These are phyloP conservation scores for Hymenoscyphus scutula DNA, from an alignment of 2,329 filamentous ascomycete genomes.

Conservation along the genomic window DNA sequence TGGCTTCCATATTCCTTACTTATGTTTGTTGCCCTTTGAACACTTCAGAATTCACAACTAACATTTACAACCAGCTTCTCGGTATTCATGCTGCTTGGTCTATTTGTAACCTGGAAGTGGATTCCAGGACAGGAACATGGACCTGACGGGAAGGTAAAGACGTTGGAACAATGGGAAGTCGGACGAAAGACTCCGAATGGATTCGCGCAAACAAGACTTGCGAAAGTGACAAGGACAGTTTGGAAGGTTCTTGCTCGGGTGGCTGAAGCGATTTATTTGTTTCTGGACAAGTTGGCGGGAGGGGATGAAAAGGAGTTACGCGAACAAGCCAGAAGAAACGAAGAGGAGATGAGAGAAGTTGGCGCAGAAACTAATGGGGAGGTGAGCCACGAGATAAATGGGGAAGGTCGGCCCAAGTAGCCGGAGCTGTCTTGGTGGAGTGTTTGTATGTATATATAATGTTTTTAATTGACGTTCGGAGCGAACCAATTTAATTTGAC, in stretches of 20 bases:
- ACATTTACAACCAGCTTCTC: conserved; percentile 17
- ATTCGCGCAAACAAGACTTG: conserved; percentile 15
- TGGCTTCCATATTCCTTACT: conserved; percentile 28
- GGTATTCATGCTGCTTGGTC: conserved; percentile 26
- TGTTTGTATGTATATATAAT: too few relatives aligned
- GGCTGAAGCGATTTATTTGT: conserved; percentile 13
- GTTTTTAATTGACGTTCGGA: too few relatives aligned
- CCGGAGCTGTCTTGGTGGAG: too few relatives aligned
- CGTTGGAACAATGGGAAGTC: conserved; percentile 25
- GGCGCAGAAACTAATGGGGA: background rate
- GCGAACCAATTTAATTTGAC: too few relatives aligned
- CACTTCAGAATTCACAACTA: background rate
- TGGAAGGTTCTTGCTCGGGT: conserved; percentile 14
- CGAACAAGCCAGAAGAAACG: conserved; percentile 6
- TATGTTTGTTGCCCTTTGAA: conserved; percentile 15
- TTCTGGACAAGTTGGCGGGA: conserved; percentile 19
- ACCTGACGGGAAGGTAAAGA: conserved; percentile 19
- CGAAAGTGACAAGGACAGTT: conserved; percentile 9
- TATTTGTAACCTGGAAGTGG: conserved; percentile 22
- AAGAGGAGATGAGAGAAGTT: conserved; percentile 27
- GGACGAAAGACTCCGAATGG: conserved; percentile 20
- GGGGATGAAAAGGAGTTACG: conserved; percentile 16
- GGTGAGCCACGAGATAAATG: too few relatives aligned
- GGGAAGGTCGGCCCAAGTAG: too few relatives aligned
- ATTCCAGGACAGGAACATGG: conserved; percentile 22